Percentiles rank a stretch among this genome's conserved stretches.
Conservation (phyloP, 108 stramenopile genomes). For the Nannochloropsis gaditana region DNA sequence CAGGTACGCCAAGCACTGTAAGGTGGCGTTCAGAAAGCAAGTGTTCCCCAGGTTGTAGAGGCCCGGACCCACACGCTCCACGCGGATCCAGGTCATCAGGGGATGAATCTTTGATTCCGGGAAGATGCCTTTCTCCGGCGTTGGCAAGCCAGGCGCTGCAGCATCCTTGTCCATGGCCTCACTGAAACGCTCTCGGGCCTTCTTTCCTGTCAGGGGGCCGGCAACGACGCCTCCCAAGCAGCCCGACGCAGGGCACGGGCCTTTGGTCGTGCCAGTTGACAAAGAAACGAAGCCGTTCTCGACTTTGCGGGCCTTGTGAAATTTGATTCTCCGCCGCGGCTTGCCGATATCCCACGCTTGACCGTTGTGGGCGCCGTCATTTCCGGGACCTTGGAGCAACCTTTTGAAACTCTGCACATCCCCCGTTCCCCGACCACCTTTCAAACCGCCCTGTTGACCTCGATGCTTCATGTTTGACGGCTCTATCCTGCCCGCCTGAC, state of each 20-base stretch:
- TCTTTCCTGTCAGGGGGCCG: neutral
- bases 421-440: neutral
- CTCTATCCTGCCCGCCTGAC: neutral
- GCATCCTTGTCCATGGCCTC: neutral
- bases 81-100: constrained; percentile 30
- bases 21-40: constrained; percentile 86
- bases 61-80: constrained; percentile 61
- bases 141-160: neutral
- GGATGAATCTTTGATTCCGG: constrained; percentile 27
- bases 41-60: constrained; percentile 89
- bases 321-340: constrained; percentile 21
- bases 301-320: constrained; percentile 28
- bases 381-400: neutral
- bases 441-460: neutral
- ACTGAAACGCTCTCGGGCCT: no score
- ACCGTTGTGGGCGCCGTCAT: neutral
- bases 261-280: neutral
- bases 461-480: neutral
- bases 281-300: constrained; percentile 2
- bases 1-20: constrained; percentile 80
- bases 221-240: neutral
- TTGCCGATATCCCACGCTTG: neutral
- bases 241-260: neutral
- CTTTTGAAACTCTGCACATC: neutral
- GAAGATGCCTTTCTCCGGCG: constrained; percentile 25